Evolutionary conservation across 1,284 basidiomycete genomes (phyloP).

Genomic region (Anthracocystis walkeri): DNA sequence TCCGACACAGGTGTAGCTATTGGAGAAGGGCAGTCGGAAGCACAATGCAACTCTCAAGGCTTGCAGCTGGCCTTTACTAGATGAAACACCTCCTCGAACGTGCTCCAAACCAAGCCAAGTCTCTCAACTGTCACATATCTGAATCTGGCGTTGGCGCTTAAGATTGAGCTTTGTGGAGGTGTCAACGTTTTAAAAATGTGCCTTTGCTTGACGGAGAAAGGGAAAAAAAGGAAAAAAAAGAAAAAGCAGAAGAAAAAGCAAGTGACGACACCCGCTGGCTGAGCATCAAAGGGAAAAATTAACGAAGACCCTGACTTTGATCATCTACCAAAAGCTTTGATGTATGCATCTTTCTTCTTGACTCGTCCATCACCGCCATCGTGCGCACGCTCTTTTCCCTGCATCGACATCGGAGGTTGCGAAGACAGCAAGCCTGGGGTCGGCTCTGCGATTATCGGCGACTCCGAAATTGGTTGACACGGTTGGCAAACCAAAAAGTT

Average conservation of each 20-base stretch:
- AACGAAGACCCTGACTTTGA: neutral
- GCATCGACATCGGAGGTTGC: too few species aligned
- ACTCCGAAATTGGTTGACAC: too few species aligned
- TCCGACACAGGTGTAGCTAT: too few species aligned
- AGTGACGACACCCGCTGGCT: conserved; percentile 9
- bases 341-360: neutral
- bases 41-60: neutral
- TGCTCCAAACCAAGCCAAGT: neutral
- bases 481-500: too few species aligned
- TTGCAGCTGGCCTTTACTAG: neutral
- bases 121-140: neutral
- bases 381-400: too few species aligned
- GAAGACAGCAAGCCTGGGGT: too few species aligned
- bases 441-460: neutral
- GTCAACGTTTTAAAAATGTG: neutral
- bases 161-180: neutral
- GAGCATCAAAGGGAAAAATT: neutral
- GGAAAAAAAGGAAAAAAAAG: neutral
- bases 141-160: neutral
- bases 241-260: conserved; percentile 2
- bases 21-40: neutral
- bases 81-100: neutral
- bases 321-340: neutral
- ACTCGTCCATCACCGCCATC: neutral
- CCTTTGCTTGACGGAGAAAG: neutral